A percentile compares a stretch with the other conserved stretches of the same genome.
These are phyloP conservation scores for Berberis vulgaris DNA, from an alignment of 164 flowering plant species.

Conservation along the genomic window DNA sequence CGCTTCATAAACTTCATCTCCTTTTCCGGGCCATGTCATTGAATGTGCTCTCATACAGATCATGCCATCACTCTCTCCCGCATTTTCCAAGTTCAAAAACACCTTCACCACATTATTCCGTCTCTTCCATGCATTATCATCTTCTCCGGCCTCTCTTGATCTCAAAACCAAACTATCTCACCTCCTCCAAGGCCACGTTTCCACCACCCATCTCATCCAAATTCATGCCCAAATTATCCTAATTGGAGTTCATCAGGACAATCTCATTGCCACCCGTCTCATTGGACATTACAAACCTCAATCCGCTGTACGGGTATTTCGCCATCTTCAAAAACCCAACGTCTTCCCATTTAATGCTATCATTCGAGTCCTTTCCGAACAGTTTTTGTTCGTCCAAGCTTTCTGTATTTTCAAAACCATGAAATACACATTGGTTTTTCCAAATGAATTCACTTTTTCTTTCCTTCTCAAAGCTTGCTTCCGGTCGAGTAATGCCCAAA, in stretches of 20 bases:
- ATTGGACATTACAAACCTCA: slow-evolving; percentile 48
- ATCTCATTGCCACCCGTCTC: slow-evolving; percentile 51
- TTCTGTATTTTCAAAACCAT: slow-evolving; percentile 26
- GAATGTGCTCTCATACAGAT: too few species aligned
- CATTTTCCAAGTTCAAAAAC: slow-evolving; percentile 2
- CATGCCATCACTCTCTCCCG: slow-evolving; percentile 1
- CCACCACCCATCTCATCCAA: slow-evolving; percentile 42
- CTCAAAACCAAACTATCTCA: slow-evolving; percentile 16
- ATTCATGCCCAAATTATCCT: slow-evolving; percentile 44
- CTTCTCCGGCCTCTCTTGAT: slow-evolving; percentile 1
- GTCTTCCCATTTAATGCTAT: slow-evolving; percentile 56
- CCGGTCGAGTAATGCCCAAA: slow-evolving; percentile 1
- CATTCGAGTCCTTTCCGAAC: slow-evolving; percentile 42
- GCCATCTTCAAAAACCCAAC: slow-evolving; percentile 36
- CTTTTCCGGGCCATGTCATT: too few species aligned
- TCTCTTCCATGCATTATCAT: background rate
- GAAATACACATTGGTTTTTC: slow-evolving; percentile 25
- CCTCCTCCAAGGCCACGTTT: slow-evolving; percentile 38
- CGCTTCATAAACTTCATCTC: too few species aligned
- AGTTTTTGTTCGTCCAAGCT: slow-evolving; percentile 17
- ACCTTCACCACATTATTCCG: background rate
- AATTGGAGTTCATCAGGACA: slow-evolving; percentile 37
- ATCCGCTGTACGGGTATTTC: slow-evolving; percentile 32
- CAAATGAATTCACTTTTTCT: slow-evolving; percentile 55
- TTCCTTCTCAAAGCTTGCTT: slow-evolving; percentile 52